phyloP scores from a whole-genome alignment of 805 yeast species.

The Metschnikowia kofuensis region DNA sequence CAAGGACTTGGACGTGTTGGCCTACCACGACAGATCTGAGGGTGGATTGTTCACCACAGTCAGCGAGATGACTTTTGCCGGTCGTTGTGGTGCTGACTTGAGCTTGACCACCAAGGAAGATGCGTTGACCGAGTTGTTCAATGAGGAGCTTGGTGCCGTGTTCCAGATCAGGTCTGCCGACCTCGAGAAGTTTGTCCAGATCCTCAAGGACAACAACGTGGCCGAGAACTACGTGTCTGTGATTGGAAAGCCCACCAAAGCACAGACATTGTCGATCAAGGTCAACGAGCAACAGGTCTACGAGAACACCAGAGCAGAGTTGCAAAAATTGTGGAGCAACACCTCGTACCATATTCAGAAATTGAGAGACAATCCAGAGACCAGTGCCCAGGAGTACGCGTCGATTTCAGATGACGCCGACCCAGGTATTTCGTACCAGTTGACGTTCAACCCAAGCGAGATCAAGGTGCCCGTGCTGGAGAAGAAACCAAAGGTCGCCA shows the following conservation, averaged over 20 bases:
- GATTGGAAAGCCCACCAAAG: conserved; percentile 68
- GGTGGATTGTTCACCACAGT: conserved; percentile 90
- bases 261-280: conserved; percentile 46
- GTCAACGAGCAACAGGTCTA: conserved; percentile 48
- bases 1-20: conserved; percentile 58
- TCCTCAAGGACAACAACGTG: conserved; percentile 61
- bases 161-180: conserved; percentile 73
- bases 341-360: conserved; percentile 90
- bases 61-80: conserved; percentile 96
- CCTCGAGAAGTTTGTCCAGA: conserved; percentile 49
- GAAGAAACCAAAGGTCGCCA: conserved; percentile 83
- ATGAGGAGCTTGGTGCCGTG: conserved; percentile 94
- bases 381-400: conserved; percentile 83
- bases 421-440: conserved; percentile 83
- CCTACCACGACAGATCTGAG: conserved; percentile 95
- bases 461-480: conserved; percentile 34
- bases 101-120: conserved; percentile 41
- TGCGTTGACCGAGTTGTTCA: conserved; percentile 62
- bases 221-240: conserved; percentile 49
- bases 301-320: conserved; percentile 56
- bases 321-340: conserved; percentile 82
- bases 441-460: conserved; percentile 64
- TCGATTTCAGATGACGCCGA: conserved; percentile 74
- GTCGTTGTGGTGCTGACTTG: conserved; percentile 77
- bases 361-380: conserved; percentile 88